Percentiles rank a stretch among this genome's conserved stretches.
Evolutionary conservation across 2,329 filamentous ascomycete genomes (phyloP).

Genomic region (Mycosphaerella arachidis): DNA sequence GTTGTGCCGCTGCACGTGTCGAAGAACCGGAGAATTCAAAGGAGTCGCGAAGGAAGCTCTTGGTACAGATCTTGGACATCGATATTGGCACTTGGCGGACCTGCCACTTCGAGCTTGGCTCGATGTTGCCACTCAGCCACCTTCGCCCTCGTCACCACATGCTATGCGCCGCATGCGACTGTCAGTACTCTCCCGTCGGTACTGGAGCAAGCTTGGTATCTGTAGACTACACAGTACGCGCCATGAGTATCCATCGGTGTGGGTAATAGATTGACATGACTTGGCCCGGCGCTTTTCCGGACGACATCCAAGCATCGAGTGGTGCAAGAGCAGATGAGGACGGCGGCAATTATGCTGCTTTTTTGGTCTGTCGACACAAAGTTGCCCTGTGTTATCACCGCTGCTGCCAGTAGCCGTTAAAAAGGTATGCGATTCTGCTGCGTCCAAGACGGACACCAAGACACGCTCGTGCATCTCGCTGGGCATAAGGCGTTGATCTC

Average conservation of each 20-base stretch:
- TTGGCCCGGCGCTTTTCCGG: no score
- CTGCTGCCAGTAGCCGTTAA: neutral
- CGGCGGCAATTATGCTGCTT: no score
- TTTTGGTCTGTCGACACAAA: no score
- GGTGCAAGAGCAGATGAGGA: no score
- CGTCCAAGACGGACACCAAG: constrained; percentile 9
- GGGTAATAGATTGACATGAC: no score
- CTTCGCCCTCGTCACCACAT: constrained; percentile 14
- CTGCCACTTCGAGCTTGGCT: constrained; percentile 28
- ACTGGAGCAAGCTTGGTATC: neutral
- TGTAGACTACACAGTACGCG: no score
- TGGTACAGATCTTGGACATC: constrained; percentile 5
- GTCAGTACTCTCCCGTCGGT: neutral
- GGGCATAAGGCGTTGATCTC: constrained; percentile 1
- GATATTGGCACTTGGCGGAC: constrained; percentile 11
- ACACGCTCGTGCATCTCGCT: constrained; percentile 8
- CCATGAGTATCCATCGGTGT: no score
- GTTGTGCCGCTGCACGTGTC: constrained; percentile 7
- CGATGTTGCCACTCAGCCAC: constrained; percentile 33
- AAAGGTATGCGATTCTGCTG: neutral
- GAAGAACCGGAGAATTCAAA: neutral
- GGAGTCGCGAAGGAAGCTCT: neutral
- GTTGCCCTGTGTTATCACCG: neutral
- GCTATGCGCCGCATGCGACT: neutral
- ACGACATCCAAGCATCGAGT: no score